Conservation (phyloP, 306 rosid genomes). For the Echinosophora koreensis region DNA sequence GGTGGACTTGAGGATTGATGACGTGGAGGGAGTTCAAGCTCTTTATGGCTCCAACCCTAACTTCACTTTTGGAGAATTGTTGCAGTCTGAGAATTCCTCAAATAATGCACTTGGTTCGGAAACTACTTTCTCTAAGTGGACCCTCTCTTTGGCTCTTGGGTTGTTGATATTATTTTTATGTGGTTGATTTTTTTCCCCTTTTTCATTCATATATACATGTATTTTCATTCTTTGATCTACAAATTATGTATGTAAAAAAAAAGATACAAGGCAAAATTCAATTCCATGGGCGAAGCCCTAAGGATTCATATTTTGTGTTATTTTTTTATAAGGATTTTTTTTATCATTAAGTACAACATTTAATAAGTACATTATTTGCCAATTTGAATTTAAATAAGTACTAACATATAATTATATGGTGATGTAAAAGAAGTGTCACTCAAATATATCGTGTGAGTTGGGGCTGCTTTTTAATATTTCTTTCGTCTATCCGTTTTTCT, state of each 20-base stretch:
- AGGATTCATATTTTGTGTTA: constrained; percentile 17
- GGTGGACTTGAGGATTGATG: constrained; percentile 78
- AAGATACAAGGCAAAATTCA: constrained; percentile 30
- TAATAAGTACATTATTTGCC: no score
- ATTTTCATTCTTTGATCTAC: constrained; percentile 41
- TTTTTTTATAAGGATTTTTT: neutral
- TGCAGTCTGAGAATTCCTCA: constrained; percentile 61
- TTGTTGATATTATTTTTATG: constrained; percentile 43
- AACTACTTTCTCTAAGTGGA: constrained; percentile 42
- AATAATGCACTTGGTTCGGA: constrained; percentile 50
- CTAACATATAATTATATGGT: no score
- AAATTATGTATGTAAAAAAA: constrained; percentile 27
- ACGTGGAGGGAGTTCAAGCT: constrained; percentile 88
- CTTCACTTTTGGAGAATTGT: constrained; percentile 61
- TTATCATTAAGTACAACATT: no score
- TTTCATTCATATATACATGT: neutral
- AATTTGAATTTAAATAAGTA: no score
- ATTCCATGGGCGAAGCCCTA: constrained; percentile 43
- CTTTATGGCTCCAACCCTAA: constrained; percentile 91
- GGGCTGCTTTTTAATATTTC: no score
- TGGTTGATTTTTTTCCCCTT: constrained; percentile 3
- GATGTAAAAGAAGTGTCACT: no score
- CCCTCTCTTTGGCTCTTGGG: constrained; percentile 34
- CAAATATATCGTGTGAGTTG: no score
- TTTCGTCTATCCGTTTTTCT: no score